Conservation (phyloP, 306 rosid species). For the Inga leiocalycina region DNA sequence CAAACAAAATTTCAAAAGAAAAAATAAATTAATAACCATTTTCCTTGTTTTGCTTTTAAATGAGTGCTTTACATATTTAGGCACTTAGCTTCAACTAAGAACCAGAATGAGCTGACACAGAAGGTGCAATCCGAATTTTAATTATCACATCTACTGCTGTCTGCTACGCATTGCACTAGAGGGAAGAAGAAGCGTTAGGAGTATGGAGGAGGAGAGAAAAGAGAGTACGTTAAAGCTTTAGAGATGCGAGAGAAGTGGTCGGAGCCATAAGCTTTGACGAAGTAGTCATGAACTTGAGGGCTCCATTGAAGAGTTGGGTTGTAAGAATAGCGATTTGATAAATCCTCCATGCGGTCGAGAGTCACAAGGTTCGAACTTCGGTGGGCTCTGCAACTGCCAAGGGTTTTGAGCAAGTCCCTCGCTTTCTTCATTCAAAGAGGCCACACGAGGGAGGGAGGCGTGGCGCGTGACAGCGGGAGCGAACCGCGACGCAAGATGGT, state of each 20-base stretch:
- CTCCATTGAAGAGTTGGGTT: constrained; percentile 72
- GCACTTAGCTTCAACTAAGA: not conserved
- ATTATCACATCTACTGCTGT: not conserved
- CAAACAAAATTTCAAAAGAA: not conserved
- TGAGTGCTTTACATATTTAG: not conserved
- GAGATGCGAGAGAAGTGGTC: constrained; percentile 75
- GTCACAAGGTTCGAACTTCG: constrained; percentile 31
- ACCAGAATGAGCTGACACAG: not conserved
- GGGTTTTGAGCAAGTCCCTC: constrained; percentile 54
- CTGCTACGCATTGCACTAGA: not conserved
- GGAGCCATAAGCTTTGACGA: constrained; percentile 73
- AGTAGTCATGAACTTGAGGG: constrained; percentile 64
- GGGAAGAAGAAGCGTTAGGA: not conserved
- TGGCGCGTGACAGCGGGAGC: too few species aligned
- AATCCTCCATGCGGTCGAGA: constrained; percentile 49
- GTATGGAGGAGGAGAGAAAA: not conserved
- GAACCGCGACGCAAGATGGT: too few species aligned
- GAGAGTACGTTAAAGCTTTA: constrained; percentile 65
- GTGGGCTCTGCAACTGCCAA: constrained; percentile 25
- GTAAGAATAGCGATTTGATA: constrained; percentile 57
- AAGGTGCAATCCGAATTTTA: not conserved
- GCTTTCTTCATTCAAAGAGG: constrained; percentile 66
- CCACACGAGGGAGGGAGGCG: too few species aligned
- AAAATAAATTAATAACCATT: not conserved
- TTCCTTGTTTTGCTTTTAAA: not conserved